Base-by-base conservation (phyloP, 2,329 filamentous ascomycete genomes). In the Pseudogymnoascus sp. region DNA sequence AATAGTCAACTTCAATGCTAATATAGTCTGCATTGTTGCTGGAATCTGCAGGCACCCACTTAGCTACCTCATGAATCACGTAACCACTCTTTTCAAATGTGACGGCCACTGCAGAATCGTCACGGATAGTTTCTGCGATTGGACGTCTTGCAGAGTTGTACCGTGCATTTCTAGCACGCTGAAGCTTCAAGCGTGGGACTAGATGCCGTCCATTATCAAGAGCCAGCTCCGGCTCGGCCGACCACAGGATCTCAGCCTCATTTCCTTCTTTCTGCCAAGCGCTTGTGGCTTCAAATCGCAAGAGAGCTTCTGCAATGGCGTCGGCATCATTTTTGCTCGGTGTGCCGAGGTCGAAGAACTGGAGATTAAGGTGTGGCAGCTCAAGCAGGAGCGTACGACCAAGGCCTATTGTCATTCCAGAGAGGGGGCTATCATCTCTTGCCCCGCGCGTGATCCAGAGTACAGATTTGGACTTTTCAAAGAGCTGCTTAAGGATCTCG, bases 381-480 rank as follows among this genome's bases (percentile, higher is more conserved):
- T 69, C 66, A 3, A 30, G 18, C 3, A 33, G 8, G 3, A 63
- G n/a, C 15, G 36, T 37, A 3, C 66, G 61, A 1, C n/a, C 33
- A 20, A 68, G 36, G 2, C 63, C 66, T 38, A 67, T 20, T 11
- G 15, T 61, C 62, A 64, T 64, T 6, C 50, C 60, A 2, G 62
- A 58, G 35, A 64, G 65, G 3, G 68, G 67, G 6, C 66, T 30
- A 11, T 64, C 60, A 2, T 18, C 15, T 39, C 30, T 9, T 8
- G 14, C 14, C 22, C 62, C 63, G 12, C 57, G 28, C 2, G 65
- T 68, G 11, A 68, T 30, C 68, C 67, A 69, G n/a, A 69, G 59
- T 11, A 68, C 14, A 9, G 28, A 58, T 35, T 58, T 60, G 7
- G 57, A 20, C 3, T 12, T 11, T 3, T 61, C 57, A 12, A 64